Conservation (phyloP, 768 basidiomycete species). For the Mycena galericulata region DNA sequence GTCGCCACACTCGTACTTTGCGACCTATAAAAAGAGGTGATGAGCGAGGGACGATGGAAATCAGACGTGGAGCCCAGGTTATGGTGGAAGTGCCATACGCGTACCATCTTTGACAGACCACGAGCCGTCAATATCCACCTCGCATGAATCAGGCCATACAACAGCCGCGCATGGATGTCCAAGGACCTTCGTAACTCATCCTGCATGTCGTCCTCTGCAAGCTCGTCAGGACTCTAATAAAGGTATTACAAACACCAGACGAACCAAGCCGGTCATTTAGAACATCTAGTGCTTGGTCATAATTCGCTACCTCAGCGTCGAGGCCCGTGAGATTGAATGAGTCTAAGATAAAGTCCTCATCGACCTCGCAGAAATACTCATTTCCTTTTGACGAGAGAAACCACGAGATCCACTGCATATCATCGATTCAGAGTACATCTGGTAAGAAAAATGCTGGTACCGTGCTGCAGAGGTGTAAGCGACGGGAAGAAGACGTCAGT, state of each 20-base stretch:
- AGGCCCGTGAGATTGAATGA: constrained; percentile 98
- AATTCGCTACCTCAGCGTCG: constrained; percentile 96
- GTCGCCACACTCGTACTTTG: constrained; percentile 98
- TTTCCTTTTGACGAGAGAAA: constrained; percentile 97
- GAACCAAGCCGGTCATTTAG: constrained; percentile 95
- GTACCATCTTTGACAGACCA: constrained; percentile 95
- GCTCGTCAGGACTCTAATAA: background rate
- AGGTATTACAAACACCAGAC: constrained; percentile 38
- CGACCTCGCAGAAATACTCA: constrained; percentile 99
- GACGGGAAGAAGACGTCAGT: too few relatives aligned
- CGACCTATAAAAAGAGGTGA: too few relatives aligned
- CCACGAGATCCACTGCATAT: constrained; percentile 95
- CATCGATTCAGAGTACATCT: background rate
- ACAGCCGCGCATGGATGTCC: constrained; percentile 91
- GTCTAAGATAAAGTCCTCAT: constrained; percentile 99
- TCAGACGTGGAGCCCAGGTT: too few relatives aligned
- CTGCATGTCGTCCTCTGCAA: constrained; percentile 89
- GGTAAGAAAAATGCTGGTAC: constrained; percentile 39
- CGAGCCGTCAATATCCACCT: constrained; percentile 96
- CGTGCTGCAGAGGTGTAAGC: constrained; percentile 47
- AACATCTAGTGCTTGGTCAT: constrained; percentile 91
- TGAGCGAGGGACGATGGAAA: background rate
- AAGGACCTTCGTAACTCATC: constrained; percentile 93
- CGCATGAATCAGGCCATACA: constrained; percentile 97
- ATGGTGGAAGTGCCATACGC: too few relatives aligned